Evolutionary conservation across 129 eudicot species (phyloP).

Genomic region (Cynara cardunculus): DNA sequence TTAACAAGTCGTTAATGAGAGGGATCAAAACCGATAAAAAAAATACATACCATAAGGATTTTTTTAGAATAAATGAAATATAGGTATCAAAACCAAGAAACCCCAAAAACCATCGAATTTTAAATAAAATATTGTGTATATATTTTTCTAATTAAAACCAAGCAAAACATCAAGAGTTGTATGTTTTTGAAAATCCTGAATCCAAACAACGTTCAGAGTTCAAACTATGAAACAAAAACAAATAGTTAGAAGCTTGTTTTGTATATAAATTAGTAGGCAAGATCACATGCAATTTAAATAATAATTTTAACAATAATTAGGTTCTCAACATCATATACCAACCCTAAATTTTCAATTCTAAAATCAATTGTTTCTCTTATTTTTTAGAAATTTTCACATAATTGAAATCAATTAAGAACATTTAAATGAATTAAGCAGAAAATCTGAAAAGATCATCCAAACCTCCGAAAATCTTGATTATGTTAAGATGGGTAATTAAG

Average conservation of each 20-base stretch:
- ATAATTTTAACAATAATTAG: not conserved
- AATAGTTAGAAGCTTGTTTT: not conserved
- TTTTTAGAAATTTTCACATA: not conserved
- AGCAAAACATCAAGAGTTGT: not conserved
- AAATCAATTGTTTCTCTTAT: not conserved
- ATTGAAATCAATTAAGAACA: not conserved
- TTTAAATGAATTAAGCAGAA: not conserved
- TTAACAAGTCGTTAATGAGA: no score
- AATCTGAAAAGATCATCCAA: no score
- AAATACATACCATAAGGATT: not conserved
- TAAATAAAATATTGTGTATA: not conserved
- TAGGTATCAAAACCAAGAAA: not conserved
- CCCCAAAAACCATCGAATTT: not conserved
- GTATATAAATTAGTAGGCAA: not conserved
- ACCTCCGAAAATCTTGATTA: not conserved
- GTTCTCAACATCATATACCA: not conserved
- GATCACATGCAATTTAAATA: constrained; percentile 1
- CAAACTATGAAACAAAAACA: not conserved
- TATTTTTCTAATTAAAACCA: not conserved
- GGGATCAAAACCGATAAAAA: not conserved
- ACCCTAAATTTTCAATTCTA: not conserved
- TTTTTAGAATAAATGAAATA: not conserved
- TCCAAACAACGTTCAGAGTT: not conserved
- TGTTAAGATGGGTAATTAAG: not conserved
- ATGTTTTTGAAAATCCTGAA: not conserved